Conservation (phyloP, 306 rosid genomes). For the Vicia villosa region DNA sequence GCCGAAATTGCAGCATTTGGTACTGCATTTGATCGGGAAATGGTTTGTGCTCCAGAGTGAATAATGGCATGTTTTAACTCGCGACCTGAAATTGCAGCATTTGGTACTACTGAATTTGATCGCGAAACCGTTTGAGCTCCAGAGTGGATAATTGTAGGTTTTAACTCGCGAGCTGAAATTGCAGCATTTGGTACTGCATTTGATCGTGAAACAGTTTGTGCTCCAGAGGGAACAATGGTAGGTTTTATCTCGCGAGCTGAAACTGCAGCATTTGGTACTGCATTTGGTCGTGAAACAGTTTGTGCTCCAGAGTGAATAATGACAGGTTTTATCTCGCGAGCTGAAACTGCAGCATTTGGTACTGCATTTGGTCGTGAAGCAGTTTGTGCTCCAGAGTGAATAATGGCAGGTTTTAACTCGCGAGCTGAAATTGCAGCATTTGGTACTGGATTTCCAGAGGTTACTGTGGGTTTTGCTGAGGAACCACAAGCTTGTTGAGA, state of each 20-base stretch:
- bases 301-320: slow-evolving; percentile 73
- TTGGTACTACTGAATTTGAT: background rate
- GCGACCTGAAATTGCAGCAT: slow-evolving; percentile 26
- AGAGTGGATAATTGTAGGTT: background rate
- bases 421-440: background rate
- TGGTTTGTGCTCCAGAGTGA: slow-evolving; percentile 9
- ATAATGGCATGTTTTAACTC: background rate
- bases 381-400: background rate
- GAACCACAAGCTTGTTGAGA: slow-evolving; percentile 51
- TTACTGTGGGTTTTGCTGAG: slow-evolving; percentile 43
- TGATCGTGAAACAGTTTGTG: background rate
- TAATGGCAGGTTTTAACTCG: background rate
- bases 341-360: background rate
- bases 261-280: slow-evolving; percentile 51
- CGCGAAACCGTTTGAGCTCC: slow-evolving; percentile 36
- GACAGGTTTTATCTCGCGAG: slow-evolving; percentile 53
- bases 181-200: background rate
- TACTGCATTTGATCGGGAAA: slow-evolving; percentile 9
- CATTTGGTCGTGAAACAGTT: slow-evolving; percentile 46
- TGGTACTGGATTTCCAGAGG: slow-evolving; percentile 43
- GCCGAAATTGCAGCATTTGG: slow-evolving; percentile 29
- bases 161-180: background rate
- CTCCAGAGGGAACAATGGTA: background rate
- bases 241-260: background rate
- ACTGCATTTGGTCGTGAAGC: background rate